Evolutionary conservation across 148 eudicot genomes (phyloP), one percentile per base, ranked within the genome.

Genomic region (Polygonum maritimum): DNA sequence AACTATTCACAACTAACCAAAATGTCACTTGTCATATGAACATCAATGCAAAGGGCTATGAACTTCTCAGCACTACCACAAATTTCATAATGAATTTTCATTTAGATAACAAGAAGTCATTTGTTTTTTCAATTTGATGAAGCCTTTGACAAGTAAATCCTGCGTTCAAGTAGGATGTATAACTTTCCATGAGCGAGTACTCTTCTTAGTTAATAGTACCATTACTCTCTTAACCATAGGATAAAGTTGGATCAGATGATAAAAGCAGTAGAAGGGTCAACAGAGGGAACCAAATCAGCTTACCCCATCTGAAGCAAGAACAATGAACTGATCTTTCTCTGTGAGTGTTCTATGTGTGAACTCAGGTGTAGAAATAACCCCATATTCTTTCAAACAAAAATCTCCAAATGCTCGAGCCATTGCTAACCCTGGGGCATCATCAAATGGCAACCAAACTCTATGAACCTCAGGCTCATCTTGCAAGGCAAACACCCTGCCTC

Each of bases 391-490:
- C 78, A 96, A 79, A 80, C 99, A 96, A 63, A 92, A 96, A 79
- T 96, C 99, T 48, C 99, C 99, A 79, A 96, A 96, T 77, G 99
- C 99, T 71, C 99, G 92, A 47, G 99, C 99, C 99, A 96, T 96
- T 74, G 99, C 99, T 80, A 96, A 82, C 72, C 99, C 98, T 77
- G 99, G 99, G 71, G 99, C 99, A 87, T 96, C 94, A 80, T 92
- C 99, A 84, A 87, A 96, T 26, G 99, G 99, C 40, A 96, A 82
- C 98, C 99, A 96, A 82, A 96, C 99, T 80, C 99, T 88, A 58
- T 86, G 87, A 76, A 96, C 99, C 81, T 96, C 99, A 74, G 99
- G 99, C 76, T 96, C 99, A 80, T 96, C 99, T 87, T 92, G 94
- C 83, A 96, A 84, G 16, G 99, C 98, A 82, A 96, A 96, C 31